Evolutionary conservation across 2,329 filamentous ascomycete genomes (phyloP), one percentile per base, ranked within the genome.

Genomic region (Exophiala alcalophila): DNA sequence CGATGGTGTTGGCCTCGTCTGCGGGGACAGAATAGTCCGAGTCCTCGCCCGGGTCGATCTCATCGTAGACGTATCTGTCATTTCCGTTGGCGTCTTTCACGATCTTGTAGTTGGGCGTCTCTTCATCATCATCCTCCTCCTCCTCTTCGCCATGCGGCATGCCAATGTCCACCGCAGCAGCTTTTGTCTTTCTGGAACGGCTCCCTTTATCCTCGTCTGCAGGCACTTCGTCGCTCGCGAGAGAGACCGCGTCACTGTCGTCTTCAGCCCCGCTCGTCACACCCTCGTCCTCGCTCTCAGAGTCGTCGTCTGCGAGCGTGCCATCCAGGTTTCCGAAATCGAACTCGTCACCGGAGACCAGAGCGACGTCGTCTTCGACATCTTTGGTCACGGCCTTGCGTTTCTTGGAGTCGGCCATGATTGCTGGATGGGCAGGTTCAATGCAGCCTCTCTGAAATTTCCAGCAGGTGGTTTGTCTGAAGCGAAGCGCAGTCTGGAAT

Each of bases 21-120:
- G 84, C 80, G 3, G 82, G 83, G 63, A 96, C 91, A 3, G 86
- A 86, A 61, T 96, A 91, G 67, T 98, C 94, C 2, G 90, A 95
- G 61, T 97, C 92, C 67, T 98, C 96, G 40, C 89, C 83, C 2
- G 91, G 87, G 55, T 97, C 84, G 52, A 98, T 89, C 61, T 97
- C 92, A 51, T 85, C 80, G 68, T 97, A 98, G 30, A 96, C 76
- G 61, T 94, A 98, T 63, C 92, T 81, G 52, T 83, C 79, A 58
- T 88, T 86, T 47, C 92, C 92, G 68, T 96, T 92, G 56, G 92
- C 91, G 59, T 96, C 92, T 44, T 76, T 84, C 29, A 84, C 74
- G 50, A 83, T 69, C 21, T 70, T 77, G 62, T 76, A 81, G 58
- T 80, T 80, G 15, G 70, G 68, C 41, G 67, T 61, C 26, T 63